Conservation (phyloP, 192 early-diverging fungal genomes). For the Chytriomyces confervae region DNA sequence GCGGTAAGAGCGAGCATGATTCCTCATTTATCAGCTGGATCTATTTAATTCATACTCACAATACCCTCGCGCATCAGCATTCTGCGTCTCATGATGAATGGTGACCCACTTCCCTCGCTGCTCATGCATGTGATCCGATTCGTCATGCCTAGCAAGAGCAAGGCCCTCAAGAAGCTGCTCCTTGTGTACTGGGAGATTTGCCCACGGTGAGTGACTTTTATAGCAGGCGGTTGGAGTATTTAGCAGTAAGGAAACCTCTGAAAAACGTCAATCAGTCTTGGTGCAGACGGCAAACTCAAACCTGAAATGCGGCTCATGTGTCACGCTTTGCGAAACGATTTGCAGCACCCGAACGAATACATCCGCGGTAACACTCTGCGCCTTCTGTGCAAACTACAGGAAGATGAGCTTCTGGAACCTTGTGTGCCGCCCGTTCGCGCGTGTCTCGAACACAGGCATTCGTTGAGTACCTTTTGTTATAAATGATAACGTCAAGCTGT, state of each 20-base stretch:
- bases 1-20: constrained; percentile 41
- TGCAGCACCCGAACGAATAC: constrained; percentile 99
- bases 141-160: constrained; percentile 94
- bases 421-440: constrained; percentile 84
- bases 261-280: constrained; percentile 14
- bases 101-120: constrained; percentile 82
- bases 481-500: background rate
- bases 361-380: constrained; percentile 93
- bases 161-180: constrained; percentile 94
- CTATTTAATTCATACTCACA: no score
- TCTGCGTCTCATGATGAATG: constrained; percentile 88
- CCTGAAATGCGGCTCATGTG: constrained; percentile 93
- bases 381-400: constrained; percentile 93
- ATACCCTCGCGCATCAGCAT: constrained; percentile 35
- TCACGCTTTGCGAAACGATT: constrained; percentile 89
- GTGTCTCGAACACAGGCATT: constrained; percentile 70
- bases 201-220: constrained; percentile 68
- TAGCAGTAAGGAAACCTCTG: background rate
- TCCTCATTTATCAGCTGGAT: no score
- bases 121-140: constrained; percentile 99
- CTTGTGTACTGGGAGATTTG: constrained; percentile 98
- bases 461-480: constrained; percentile 9
- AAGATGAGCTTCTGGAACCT: constrained; percentile 94
- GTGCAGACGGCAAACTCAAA: constrained; percentile 89
- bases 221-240: background rate